Evolutionary conservation across 73 alveolate genomes (phyloP), one percentile per base, ranked within the genome.

Genomic region (Urostyla sp.): DNA sequence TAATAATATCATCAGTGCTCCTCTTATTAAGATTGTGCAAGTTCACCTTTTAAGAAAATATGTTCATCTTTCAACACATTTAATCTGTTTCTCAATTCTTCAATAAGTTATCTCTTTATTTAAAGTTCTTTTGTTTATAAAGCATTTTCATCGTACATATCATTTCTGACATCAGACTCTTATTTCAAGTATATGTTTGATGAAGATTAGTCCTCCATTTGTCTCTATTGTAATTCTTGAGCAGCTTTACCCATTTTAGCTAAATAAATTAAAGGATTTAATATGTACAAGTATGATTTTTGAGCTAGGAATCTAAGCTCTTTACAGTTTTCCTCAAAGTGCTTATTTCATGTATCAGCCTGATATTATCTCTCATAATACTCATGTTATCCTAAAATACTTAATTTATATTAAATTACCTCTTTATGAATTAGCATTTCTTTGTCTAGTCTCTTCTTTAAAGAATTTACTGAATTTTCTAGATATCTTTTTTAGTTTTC

Each of bases 351-450:
- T 69, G 72, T n/a, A 94, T 81, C n/a, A 94, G 75, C 20, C 83
- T 83, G 40, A 92, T 97, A 66, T 94, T 94, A 5, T 93, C 94
- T 78, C 85, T 94, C 98, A 94, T 94, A 2, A 91, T 91, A 66
- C 97, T 88, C 20, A 73, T 89, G 58, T 89, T 88, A 53, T 94
- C 97, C 21, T 90, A 91, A 6, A 13, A 13, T 20, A 55, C 46
- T 27, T 27, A 7, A 28, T 11, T 4, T 13, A 27, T 8, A 18
- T 50, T 7, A 50, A 55, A 27, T 55, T 55, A 55, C 72, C 75
- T 87, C 85, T 55, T 91, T 78, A 66, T 94, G 98, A 31, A 88
- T 88, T 59, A 86, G 91, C 49, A 89, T 75, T 49, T 91, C 98
- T 51, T 87, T 92, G 27, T 92, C 56, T 15, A 94, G 91, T 90